Evolutionary conservation across 352 stramenopile genomes (phyloP).

Genomic region (Globisporangium cylindrosporum): DNA sequence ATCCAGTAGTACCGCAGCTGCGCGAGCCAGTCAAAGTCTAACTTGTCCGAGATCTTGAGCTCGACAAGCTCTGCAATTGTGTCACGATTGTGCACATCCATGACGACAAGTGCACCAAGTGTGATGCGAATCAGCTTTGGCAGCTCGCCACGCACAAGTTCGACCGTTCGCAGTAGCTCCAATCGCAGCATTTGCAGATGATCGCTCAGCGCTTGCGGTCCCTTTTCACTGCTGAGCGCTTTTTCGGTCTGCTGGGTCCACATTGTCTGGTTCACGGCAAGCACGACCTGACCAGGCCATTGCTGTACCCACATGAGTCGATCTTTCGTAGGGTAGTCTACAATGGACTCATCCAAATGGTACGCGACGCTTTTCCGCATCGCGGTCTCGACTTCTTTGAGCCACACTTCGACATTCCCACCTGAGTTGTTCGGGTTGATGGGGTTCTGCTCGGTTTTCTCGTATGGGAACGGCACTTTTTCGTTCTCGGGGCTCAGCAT

Average conservation of each 20-base stretch:
- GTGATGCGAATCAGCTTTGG: slow-evolving; percentile 91
- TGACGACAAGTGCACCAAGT: slow-evolving; percentile 90
- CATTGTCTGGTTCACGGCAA: slow-evolving; percentile 91
- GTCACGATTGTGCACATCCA: slow-evolving; percentile 95
- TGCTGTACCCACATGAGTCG: slow-evolving; percentile 89
- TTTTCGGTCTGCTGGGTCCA: slow-evolving; percentile 88
- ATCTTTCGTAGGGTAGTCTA: slow-evolving; percentile 85
- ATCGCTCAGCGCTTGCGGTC: slow-evolving; percentile 44
- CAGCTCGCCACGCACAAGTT: slow-evolving; percentile 91
- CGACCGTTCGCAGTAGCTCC: slow-evolving; percentile 88
- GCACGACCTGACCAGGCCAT: slow-evolving; percentile 92
- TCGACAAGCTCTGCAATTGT: slow-evolving; percentile 90
- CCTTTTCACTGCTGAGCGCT: slow-evolving; percentile 34
- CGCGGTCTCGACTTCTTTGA: slow-evolving; percentile 81
- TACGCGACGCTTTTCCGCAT: slow-evolving; percentile 84
- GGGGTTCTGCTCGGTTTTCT: slow-evolving; percentile 77
- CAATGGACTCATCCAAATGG: slow-evolving; percentile 81
- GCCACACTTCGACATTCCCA: slow-evolving; percentile 92
- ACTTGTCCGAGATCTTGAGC: slow-evolving; percentile 69
- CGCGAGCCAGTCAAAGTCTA: slow-evolving; percentile 93
- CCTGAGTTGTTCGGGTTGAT: slow-evolving; percentile 94
- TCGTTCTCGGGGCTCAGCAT: slow-evolving; percentile 88
- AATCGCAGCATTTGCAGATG: slow-evolving; percentile 67
- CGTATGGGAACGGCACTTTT: slow-evolving; percentile 88
- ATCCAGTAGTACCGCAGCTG: slow-evolving; percentile 94